Evolutionary conservation across 2,329 filamentous ascomycete genomes (phyloP), one percentile per base, ranked within the genome.

Genomic region (Neopestalotiopsis sp.): DNA sequence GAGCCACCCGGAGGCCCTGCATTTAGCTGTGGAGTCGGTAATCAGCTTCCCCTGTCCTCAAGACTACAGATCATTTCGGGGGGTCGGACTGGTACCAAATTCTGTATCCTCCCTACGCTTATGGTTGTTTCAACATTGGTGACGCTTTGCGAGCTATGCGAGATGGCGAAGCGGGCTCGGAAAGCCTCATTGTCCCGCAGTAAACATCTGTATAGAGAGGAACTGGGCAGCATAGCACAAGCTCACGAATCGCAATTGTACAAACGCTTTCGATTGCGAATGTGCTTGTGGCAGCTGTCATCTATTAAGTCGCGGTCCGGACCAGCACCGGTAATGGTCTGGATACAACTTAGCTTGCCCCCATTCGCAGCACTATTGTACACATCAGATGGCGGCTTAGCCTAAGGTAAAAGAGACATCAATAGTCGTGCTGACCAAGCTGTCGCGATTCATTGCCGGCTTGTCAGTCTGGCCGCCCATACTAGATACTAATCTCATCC

Each of bases 311-410:
- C 17, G 20, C n/a, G 45, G n/a, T 53, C 45, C 45, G n/a, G 45
- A 53, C 45, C 45, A 53, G 20, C n/a, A 20, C 45, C 45, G 20
- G 45, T n/a, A 20, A 3, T 53, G 17, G 45, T 53, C 45, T 53
- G 14, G 45, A 53, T 53, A 53, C 9, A 53, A n/a, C 45, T 17
- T 24, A 53, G 45, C 17, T 17, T 53, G 45, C 45, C 45, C 45
- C 45, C 45, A 53, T 53, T 53, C 45, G 45, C 45, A 53, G 45
- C 45, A 53, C 45, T 53, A 53, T 53, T 53, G 45, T 53, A 53
- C 45, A 53, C 45, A 53, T n/a, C 20, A n/a, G 45, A 53, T 53
- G 45, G 17, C 45, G 45, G 45, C 17, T 20, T 20, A 24, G 45
- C 45, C 45, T 53, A 53, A 53, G 20, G 45, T 17, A 9, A 53